Conservation (phyloP, 1,284 basidiomycete genomes). For the Rhodotorula glutinis region DNA sequence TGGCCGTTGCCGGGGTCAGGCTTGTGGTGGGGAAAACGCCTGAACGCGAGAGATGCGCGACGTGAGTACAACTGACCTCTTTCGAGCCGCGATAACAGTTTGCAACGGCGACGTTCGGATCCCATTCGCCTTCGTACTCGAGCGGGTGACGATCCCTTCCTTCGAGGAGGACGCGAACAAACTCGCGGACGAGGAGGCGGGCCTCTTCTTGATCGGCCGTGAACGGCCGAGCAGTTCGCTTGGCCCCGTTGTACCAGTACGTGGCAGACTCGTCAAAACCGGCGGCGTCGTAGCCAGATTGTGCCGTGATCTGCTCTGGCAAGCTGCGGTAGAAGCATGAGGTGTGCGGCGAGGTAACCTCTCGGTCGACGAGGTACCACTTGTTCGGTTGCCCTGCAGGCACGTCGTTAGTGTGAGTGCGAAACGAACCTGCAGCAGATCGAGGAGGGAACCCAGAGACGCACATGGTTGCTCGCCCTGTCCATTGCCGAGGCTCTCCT, state of each 20-base stretch:
- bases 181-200: constrained; percentile 67
- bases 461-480: constrained; percentile 4
- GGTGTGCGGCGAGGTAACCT: constrained; percentile 79
- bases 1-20: background rate
- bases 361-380: constrained; percentile 76
- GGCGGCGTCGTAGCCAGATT: constrained; percentile 52
- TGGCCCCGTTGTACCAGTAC: constrained; percentile 73
- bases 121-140: constrained; percentile 71
- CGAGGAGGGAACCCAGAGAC: background rate
- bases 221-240: constrained; percentile 61
- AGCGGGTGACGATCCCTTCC: constrained; percentile 61
- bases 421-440: too few relatives aligned
- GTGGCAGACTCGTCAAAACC: constrained; percentile 31
- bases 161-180: constrained; percentile 71
- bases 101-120: constrained; percentile 83
- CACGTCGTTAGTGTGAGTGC: background rate
- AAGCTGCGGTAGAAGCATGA: constrained; percentile 69
- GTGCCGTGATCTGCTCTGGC: constrained; percentile 48
- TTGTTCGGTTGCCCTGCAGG: constrained; percentile 62
- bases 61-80: constrained; percentile 50
- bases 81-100: constrained; percentile 83
- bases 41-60: too few relatives aligned
- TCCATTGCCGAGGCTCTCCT: constrained; percentile 18
- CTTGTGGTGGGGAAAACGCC: background rate
- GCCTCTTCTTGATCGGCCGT: constrained; percentile 72